Evolutionary conservation across 257 asterid genomes (phyloP), one percentile per base, ranked within the genome.

Genomic region (Osmanthus fragrans): DNA sequence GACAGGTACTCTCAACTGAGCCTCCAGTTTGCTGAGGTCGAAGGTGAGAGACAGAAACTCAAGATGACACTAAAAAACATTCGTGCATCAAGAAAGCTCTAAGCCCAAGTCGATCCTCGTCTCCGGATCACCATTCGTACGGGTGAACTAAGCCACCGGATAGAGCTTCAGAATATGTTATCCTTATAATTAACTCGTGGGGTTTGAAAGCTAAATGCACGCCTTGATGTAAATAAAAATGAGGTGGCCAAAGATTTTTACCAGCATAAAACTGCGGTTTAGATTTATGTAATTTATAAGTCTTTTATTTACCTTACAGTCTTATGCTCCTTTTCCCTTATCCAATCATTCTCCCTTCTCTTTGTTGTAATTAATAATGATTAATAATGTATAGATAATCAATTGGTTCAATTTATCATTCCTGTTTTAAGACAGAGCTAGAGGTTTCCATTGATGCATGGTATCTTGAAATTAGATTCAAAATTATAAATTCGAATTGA

Each of bases 21-120:
- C 88, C 97, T 96, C 81, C 94, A 90, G 80, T 93, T 93, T 63
- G 99, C 99, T 0, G 99, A 93, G 89, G 97, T 96, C 51, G 98
- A 96, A 90, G 99, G 99, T 32, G 99, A 96, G 80, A 76, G 97
- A 56, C 97, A 96, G 85, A 92, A 93, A 79, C 94, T 96, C 79
- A 88, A 79, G 90, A 93, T 93, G 96, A 90, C 92, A 0, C 89
- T 93, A 29, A 96, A 90, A 86, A 93, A 88, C 33, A 86, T 89
- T 16, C 86, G 97, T 11, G 30, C 91, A 33, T 86, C 97, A 32
- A 86, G 80, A 83, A 90, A 89, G 73, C 77, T 85, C 7, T 63
- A 18, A 74, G 87, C 45, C 71, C 81, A 37, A 83, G 80, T 56
- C 82, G 80, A 49, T 76, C 96, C 29, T 82, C 94, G 4, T 86